Conservation (phyloP, 1,284 basidiomycete species). For the Boletus sp. region DNA sequence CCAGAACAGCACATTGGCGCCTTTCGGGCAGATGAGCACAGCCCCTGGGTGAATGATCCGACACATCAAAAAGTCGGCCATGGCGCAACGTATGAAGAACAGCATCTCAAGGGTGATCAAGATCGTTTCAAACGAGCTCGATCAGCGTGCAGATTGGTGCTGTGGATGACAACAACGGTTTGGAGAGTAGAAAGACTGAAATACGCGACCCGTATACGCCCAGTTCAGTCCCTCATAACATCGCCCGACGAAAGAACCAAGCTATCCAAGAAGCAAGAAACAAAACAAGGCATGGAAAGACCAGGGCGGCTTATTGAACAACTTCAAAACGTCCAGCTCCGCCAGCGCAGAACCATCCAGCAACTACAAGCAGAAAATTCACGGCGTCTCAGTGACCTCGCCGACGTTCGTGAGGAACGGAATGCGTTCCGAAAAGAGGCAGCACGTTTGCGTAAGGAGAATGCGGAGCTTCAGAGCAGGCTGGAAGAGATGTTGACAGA, state of each 20-base stretch:
- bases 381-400: slow-evolving; percentile 21
- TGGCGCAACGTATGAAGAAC: not conserved
- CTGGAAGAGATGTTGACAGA: slow-evolving; percentile 19
- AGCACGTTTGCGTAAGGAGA: slow-evolving; percentile 20
- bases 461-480: slow-evolving; percentile 20
- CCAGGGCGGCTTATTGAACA: slow-evolving; percentile 22
- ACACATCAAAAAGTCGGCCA: not conserved
- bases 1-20: not conserved
- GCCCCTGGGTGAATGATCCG: not conserved
- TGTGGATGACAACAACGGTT: not conserved
- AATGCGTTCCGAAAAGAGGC: slow-evolving; percentile 24
- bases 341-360: slow-evolving; percentile 26
- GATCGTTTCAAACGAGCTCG: not conserved
- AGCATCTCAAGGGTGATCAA: slow-evolving; percentile 8
- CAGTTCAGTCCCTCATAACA: not conserved
- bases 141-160: not conserved
- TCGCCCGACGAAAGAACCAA: too few species aligned
- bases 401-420: slow-evolving; percentile 26
- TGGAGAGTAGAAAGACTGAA: not conserved
- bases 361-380: slow-evolving; percentile 25
- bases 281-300: slow-evolving; percentile 11
- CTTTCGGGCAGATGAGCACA: not conserved
- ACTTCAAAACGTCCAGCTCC: slow-evolving; percentile 22
- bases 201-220: not conserved
- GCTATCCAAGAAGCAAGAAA: not conserved